phyloP scores from a whole-genome alignment of 2,329 filamentous ascomycete genomes.

The Trichoderma simmonsii region DNA sequence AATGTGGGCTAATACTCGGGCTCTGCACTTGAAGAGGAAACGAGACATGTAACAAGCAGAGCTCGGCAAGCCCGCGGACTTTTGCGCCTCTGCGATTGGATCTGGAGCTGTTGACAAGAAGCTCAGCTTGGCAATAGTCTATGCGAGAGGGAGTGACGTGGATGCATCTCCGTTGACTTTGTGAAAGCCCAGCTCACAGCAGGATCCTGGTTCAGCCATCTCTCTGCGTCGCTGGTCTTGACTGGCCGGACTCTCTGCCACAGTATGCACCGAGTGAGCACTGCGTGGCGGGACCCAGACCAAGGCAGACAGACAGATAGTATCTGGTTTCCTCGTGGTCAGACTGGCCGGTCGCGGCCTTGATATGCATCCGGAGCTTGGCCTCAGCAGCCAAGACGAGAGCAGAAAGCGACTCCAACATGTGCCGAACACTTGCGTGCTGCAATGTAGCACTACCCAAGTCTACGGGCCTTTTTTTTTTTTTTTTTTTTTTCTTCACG shows the following conservation, averaged over 20 bases:
- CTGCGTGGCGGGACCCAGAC: conserved; percentile 6
- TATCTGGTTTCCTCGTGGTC: background rate
- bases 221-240: background rate
- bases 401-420: background rate
- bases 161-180: background rate
- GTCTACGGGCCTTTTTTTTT: background rate
- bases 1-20: background rate
- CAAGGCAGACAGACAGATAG: background rate
- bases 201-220: background rate
- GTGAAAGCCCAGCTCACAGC: background rate
- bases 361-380: conserved; percentile 15
- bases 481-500: background rate
- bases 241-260: background rate
- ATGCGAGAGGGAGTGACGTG: background rate
- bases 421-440: background rate
- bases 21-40: background rate
- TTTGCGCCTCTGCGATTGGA: background rate
- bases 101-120: background rate
- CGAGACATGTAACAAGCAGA: conserved; percentile 6
- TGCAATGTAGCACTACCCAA: background rate
- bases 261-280: conserved; percentile 2
- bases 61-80: background rate
- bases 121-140: conserved; percentile 3
- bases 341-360: conserved; percentile 15
- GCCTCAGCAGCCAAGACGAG: background rate